These are phyloP conservation scores for Phytophthora parvispora DNA, from an alignment of 352 stramenopile genomes.

Conservation along the genomic window DNA sequence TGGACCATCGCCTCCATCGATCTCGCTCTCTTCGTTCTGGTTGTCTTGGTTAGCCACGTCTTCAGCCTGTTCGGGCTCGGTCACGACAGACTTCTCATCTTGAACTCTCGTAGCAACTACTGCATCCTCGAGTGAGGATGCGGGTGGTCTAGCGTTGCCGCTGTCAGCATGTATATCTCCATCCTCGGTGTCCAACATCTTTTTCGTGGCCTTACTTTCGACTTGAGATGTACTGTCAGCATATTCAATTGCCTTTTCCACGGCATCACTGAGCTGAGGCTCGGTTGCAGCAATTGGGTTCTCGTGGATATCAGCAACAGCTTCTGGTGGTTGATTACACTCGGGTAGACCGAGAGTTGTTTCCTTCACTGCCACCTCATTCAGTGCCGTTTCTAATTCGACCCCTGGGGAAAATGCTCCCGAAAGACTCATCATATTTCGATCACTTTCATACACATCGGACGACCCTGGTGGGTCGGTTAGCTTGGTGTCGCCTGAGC, in stretches of 20 bases:
- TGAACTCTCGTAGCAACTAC: neutral
- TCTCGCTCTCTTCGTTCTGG: neutral
- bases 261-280: neutral
- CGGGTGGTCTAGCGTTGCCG: neutral
- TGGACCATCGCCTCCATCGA: neutral
- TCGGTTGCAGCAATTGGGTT: neutral
- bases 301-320: neutral
- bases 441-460: conserved; percentile 5
- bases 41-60: neutral
- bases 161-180: neutral
- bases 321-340: neutral
- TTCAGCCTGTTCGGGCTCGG: neutral
- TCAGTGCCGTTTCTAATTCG: conserved; percentile 59
- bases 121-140: neutral
- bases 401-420: conserved; percentile 65
- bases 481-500: neutral
- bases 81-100: neutral
- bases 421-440: conserved; percentile 37
- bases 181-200: neutral
- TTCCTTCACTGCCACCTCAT: conserved; percentile 25
- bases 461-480: conserved; percentile 11
- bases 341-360: neutral
- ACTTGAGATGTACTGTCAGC: neutral
- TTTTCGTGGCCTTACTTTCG: neutral
- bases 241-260: neutral